These are phyloP conservation scores for Fusarium graminum DNA, from an alignment of 2,329 filamentous ascomycete species.

Conservation along the genomic window DNA sequence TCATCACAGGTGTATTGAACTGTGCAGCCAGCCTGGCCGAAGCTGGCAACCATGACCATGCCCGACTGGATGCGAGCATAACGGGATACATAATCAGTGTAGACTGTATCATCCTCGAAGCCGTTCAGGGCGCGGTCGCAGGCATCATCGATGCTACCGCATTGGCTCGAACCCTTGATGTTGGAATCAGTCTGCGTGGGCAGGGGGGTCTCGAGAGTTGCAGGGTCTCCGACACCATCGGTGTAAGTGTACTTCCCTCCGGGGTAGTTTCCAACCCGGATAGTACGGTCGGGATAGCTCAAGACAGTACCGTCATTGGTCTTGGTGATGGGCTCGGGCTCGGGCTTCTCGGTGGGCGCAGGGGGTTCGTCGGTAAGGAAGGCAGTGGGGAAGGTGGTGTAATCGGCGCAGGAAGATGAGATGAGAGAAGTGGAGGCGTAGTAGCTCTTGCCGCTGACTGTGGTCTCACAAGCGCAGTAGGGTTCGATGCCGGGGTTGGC, in stretches of 20 bases:
- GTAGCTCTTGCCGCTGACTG: conserved; percentile 5
- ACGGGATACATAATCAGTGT: conserved; percentile 25
- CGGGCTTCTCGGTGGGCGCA: not conserved
- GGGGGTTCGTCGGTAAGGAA: not conserved
- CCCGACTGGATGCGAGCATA: conserved; percentile 22
- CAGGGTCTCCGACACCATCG: conserved; percentile 8
- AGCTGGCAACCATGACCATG: conserved; percentile 5
- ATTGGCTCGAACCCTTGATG: conserved; percentile 36
- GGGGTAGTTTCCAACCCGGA: conserved; percentile 11
- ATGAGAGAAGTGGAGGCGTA: conserved; percentile 10
- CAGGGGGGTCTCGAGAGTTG: conserved; percentile 4
- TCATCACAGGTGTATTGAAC: conserved; percentile 32
- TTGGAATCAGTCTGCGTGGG: conserved; percentile 24
- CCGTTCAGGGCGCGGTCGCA: conserved; percentile 27
- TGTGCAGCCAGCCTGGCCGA: conserved; percentile 35
- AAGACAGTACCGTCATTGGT: conserved; percentile 22
- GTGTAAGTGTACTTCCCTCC: conserved; percentile 20
- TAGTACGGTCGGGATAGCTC: conserved; percentile 19
- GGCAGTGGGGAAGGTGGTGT: conserved; percentile 24
- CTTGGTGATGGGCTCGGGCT: conserved; percentile 7
- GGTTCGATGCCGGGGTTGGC: not conserved
- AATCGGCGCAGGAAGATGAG: conserved; percentile 10
- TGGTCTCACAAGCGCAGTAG: conserved; percentile 15
- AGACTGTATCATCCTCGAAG: conserved; percentile 26
- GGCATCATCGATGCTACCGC: conserved; percentile 33